Evolutionary conservation across 2,329 filamentous ascomycete genomes (phyloP).

Genomic region (Aureobasidium vineae): DNA sequence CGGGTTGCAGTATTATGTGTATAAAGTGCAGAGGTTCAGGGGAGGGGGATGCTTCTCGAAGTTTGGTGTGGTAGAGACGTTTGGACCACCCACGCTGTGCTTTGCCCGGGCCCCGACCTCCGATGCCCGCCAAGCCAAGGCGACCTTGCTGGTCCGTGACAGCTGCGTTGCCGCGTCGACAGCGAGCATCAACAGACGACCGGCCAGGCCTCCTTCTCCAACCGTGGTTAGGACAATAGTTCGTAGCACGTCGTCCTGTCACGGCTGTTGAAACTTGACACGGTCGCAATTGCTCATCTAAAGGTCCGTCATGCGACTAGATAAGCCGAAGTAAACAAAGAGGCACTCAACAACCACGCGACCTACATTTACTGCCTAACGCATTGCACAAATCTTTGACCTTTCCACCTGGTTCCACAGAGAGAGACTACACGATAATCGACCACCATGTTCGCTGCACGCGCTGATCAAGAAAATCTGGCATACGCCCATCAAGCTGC

Average conservation of each 20-base stretch:
- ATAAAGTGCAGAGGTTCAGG: conserved; percentile 19
- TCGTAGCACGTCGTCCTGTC: conserved; percentile 13
- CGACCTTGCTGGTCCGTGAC: not conserved
- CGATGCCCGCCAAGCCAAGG: conserved; percentile 8
- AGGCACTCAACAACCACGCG: not conserved
- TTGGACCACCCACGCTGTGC: conserved; percentile 14
- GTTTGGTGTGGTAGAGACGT: conserved; percentile 26
- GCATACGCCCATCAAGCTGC: conserved; percentile 70
- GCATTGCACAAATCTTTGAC: not conserved
- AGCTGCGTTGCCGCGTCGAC: conserved; percentile 21
- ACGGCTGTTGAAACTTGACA: conserved; percentile 1
- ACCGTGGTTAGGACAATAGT: conserved; percentile 2
- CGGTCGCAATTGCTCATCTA: conserved; percentile 7
- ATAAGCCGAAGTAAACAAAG: not conserved
- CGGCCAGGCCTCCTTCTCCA: conserved; percentile 10
- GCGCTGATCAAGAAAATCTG: conserved; percentile 82
- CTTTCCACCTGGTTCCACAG: not conserved
- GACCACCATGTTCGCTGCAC: conserved; percentile 66
- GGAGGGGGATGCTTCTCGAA: conserved; percentile 17
- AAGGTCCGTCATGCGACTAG: conserved; percentile 2
- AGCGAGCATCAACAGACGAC: conserved; percentile 6
- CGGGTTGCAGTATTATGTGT: conserved; percentile 13
- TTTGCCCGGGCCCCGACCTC: not conserved
- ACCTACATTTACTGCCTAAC: not conserved
- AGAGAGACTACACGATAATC: not conserved